Conservation (phyloP, 768 basidiomycete species). For the Tubosaeta sp. region DNA sequence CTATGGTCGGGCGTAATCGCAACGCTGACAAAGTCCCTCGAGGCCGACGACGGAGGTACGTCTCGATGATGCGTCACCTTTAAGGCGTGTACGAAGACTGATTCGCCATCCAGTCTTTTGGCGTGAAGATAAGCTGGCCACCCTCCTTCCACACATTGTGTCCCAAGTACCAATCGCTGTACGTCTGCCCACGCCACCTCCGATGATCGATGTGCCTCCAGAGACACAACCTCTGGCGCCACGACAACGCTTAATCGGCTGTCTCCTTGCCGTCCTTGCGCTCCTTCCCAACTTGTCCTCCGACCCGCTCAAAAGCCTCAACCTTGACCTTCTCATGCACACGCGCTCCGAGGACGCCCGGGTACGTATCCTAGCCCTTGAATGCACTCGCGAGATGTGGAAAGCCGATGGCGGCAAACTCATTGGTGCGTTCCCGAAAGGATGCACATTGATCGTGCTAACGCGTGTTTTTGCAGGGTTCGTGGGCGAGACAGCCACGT, state of each 20-base stretch:
- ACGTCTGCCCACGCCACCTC: conserved; percentile 16
- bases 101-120: conserved; percentile 62
- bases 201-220: neutral
- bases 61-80: neutral
- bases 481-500: conserved; percentile 75
- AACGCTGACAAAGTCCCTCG: conserved; percentile 65
- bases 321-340: conserved; percentile 80
- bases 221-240: conserved; percentile 4
- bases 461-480: conserved; percentile 47
- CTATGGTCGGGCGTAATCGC: conserved; percentile 65
- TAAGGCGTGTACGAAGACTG: neutral
- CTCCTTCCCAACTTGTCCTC: conserved; percentile 17
- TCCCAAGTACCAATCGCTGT: conserved; percentile 59
- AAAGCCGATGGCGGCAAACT: conserved; percentile 68
- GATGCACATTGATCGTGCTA: neutral
- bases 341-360: conserved; percentile 78
- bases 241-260: conserved; percentile 9
- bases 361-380: conserved; percentile 66
- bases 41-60: conserved; percentile 78
- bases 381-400: conserved; percentile 74
- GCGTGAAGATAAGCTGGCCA: conserved; percentile 75
- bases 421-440: conserved; percentile 40
- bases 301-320: conserved; percentile 69
- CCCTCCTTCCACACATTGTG: conserved; percentile 55
- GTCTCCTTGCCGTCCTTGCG: conserved; percentile 15